Conservation (phyloP, 306 rosid species). For the Vigna mungo region DNA sequence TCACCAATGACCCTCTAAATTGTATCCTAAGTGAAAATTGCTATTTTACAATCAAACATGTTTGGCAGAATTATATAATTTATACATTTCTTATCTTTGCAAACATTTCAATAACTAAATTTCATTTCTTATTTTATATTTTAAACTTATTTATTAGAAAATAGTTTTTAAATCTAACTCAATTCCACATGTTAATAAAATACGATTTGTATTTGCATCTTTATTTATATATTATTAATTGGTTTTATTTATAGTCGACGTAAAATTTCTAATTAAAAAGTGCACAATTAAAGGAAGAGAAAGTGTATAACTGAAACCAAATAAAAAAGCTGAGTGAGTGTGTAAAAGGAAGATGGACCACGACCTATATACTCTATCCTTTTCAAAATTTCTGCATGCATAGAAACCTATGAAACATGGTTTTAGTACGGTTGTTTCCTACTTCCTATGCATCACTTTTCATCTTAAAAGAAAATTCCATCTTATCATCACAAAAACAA, state of each 20-base stretch:
- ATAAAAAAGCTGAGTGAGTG: neutral
- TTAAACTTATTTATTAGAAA: neutral
- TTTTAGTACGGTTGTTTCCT: slow-evolving; percentile 13
- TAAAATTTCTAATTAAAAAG: no score
- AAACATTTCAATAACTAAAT: neutral
- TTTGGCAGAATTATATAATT: neutral
- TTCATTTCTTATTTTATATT: neutral
- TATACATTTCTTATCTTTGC: neutral
- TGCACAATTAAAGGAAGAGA: slow-evolving; percentile 2
- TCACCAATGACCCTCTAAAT: no score
- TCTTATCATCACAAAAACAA: neutral
- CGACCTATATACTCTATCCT: neutral
- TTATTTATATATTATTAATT: no score
- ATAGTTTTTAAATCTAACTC: no score
- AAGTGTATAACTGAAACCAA: neutral
- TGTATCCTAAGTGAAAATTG: no score
- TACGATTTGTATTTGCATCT: no score
- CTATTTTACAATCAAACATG: no score
- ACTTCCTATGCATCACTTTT: neutral
- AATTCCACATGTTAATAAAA: no score
- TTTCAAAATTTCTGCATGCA: neutral
- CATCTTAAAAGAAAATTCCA: neutral
- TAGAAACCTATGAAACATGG: neutral
- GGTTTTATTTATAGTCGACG: no score
- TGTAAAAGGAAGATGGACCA: neutral